Evolutionary conservation across 805 yeast species (phyloP).

Genomic region (Cyberlindnera japonica): DNA sequence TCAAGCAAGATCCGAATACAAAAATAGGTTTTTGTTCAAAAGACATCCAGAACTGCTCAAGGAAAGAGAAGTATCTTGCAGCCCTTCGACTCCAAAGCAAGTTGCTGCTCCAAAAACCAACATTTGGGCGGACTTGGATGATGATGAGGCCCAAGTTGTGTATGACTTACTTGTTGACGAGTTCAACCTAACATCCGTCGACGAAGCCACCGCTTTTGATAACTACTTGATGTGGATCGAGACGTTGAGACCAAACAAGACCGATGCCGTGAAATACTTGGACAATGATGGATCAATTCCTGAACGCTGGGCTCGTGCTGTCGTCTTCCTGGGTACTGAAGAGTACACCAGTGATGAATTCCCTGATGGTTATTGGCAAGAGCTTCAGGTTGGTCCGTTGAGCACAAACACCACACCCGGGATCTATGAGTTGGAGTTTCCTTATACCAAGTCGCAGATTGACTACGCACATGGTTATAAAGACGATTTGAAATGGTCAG

Average conservation of each 20-base stretch:
- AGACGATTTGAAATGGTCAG: conserved; percentile 13
- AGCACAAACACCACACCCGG: too few relatives aligned
- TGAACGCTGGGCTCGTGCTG: conserved; percentile 22
- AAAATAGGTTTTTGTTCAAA: too few relatives aligned
- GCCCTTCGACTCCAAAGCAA: conserved; percentile 16
- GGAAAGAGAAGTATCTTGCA: too few relatives aligned
- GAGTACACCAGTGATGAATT: conserved; percentile 20
- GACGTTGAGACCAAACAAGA: conserved; percentile 26
- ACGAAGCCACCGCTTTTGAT: conserved; percentile 23
- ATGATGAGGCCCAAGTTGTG: conserved; percentile 20
- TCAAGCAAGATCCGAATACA: too few relatives aligned
- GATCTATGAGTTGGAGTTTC: too few relatives aligned
- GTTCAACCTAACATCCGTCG: conserved; percentile 20
- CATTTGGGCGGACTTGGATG: conserved; percentile 23
- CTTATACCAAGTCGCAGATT: conserved; percentile 19
- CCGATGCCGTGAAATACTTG: conserved; percentile 25
- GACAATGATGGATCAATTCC: conserved; percentile 23
- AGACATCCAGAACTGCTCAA: too few relatives aligned
- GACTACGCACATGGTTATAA: conserved; percentile 21
- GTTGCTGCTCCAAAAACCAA: conserved; percentile 19
- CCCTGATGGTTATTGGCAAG: conserved; percentile 27
- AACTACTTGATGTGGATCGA: conserved; percentile 27
- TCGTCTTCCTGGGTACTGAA: conserved; percentile 26
- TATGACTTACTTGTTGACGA: conserved; percentile 13
- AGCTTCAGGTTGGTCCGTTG: conserved; percentile 25